Percentiles rank a stretch among this genome's conserved stretches.
Conservation (phyloP, 768 basidiomycete genomes). For the Termitomyces sp. region DNA sequence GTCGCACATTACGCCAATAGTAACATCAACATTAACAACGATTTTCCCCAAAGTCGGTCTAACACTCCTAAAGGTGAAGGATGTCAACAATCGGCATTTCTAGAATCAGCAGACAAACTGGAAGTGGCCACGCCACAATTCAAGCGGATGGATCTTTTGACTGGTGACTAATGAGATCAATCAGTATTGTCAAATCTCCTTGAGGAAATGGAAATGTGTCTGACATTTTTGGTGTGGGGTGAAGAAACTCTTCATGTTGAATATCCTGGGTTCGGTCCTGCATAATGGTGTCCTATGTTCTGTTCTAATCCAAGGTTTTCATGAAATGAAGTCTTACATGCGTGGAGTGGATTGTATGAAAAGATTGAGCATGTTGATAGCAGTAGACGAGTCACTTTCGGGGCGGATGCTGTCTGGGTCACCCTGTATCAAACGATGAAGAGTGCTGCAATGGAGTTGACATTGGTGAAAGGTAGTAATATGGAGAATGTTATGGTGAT, state of each 20-base stretch:
- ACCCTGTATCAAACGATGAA: conserved; percentile 15
- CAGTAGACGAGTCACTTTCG: conserved; percentile 19
- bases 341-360: conserved; percentile 30
- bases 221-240: conserved; percentile 18
- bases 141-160: conserved; percentile 26
- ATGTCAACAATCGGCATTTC: neutral
- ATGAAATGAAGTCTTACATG: conserved; percentile 18
- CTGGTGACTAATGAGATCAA: conserved; percentile 10
- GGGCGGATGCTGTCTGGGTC: conserved; percentile 11
- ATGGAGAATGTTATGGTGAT: neutral
- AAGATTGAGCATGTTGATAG: conserved; percentile 32
- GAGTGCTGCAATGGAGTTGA: conserved; percentile 3
- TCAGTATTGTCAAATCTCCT: conserved; percentile 1
- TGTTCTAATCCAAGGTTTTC: neutral
- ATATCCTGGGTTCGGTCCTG: conserved; percentile 20
- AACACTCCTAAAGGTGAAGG: conserved; percentile 33
- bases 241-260: conserved; percentile 26
- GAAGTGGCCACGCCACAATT: conserved; percentile 40
- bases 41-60: conserved; percentile 33
- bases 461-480: neutral
- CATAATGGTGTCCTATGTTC: neutral
- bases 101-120: conserved; percentile 28
- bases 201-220: neutral
- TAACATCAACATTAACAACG: conserved; percentile 40
- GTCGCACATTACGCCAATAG: conserved; percentile 37